Conservation (phyloP, 1,284 basidiomycete species). For the Sanghuangporus baumii region DNA sequence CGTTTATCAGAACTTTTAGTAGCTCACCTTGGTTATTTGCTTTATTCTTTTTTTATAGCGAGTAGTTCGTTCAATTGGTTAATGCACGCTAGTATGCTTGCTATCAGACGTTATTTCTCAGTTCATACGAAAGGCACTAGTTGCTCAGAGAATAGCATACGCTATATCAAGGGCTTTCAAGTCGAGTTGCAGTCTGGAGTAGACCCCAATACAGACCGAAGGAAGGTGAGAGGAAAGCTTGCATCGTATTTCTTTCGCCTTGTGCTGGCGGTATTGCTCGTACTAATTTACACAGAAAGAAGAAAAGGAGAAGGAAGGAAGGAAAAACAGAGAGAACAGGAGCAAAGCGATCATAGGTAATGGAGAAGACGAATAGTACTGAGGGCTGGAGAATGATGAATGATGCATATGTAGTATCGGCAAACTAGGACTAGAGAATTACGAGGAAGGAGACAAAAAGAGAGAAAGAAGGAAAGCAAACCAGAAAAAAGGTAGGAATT, state of each 20-base stretch:
- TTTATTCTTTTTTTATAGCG: no score
- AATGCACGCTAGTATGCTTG: no score
- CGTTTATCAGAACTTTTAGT: no score
- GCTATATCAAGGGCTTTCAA: not conserved
- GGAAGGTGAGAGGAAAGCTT: not conserved
- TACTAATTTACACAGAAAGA: slow-evolving; percentile 26
- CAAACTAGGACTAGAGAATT: slow-evolving; percentile 22
- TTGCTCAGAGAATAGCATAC: no score
- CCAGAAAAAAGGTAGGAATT: slow-evolving; percentile 21
- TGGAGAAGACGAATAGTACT: slow-evolving; percentile 17
- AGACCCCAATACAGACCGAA: not conserved
- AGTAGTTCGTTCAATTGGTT: no score
- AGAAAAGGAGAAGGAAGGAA: slow-evolving; percentile 18
- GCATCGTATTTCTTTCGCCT: not conserved
- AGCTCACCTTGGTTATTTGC: no score
- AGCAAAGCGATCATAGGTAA: slow-evolving; percentile 21
- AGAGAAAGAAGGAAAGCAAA: slow-evolving; percentile 23
- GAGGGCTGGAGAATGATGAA: slow-evolving; percentile 19
- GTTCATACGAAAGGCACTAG: no score
- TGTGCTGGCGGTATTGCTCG: not conserved
- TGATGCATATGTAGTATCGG: slow-evolving; percentile 16
- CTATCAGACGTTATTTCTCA: no score
- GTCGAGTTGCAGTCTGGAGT: not conserved
- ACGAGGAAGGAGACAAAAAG: slow-evolving; percentile 24
- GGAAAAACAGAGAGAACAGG: slow-evolving; percentile 12